A percentile compares a stretch with the other conserved stretches of the same genome.
These are phyloP conservation scores for Mucor piriformis DNA, from an alignment of 371 early-diverging fungal species.

Conservation along the genomic window DNA sequence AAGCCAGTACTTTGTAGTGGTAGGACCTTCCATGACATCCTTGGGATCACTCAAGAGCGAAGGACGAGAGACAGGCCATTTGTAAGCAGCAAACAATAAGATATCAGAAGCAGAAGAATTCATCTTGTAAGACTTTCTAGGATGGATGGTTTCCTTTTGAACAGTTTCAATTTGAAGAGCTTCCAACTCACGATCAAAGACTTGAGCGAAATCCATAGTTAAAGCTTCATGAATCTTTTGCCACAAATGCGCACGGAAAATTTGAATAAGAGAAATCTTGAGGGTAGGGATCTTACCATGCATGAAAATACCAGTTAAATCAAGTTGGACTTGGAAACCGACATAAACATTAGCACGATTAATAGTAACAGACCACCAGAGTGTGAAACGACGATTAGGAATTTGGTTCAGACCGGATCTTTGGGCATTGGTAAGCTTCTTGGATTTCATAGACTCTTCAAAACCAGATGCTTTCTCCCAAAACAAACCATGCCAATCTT, in stretches of 20 bases:
- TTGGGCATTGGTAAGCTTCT: constrained; percentile 99
- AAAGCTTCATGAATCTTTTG: constrained; percentile 98
- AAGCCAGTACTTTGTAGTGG: constrained; percentile 97
- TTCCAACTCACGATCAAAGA: constrained; percentile 97
- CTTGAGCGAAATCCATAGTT: constrained; percentile 94
- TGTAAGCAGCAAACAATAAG: constrained; percentile 94
- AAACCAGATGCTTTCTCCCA: constrained; percentile 58
- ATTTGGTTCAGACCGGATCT: constrained; percentile 97
- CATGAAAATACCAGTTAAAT: constrained; percentile 99
- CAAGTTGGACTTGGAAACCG: constrained; percentile 99
- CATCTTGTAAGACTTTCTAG: constrained; percentile 99
- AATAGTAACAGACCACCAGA: constrained; percentile 99
- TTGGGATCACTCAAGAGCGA: constrained; percentile 88
- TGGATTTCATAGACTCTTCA: constrained; percentile 73
- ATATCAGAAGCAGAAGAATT: constrained; percentile 86
- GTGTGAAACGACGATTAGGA: constrained; percentile 99
- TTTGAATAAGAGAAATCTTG: constrained; percentile 98
- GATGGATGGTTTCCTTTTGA: constrained; percentile 98
- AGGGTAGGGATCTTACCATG: constrained; percentile 99
- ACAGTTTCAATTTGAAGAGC: constrained; percentile 98
- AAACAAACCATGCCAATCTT: constrained; percentile 98
- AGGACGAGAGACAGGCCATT: constrained; percentile 96
- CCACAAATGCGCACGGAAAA: constrained; percentile 99
- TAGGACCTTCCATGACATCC: constrained; percentile 94
- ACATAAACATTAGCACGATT: constrained; percentile 96